Base-by-base conservation (phyloP, 192 early-diverging fungal species). In the Linnemannia zychae region DNA sequence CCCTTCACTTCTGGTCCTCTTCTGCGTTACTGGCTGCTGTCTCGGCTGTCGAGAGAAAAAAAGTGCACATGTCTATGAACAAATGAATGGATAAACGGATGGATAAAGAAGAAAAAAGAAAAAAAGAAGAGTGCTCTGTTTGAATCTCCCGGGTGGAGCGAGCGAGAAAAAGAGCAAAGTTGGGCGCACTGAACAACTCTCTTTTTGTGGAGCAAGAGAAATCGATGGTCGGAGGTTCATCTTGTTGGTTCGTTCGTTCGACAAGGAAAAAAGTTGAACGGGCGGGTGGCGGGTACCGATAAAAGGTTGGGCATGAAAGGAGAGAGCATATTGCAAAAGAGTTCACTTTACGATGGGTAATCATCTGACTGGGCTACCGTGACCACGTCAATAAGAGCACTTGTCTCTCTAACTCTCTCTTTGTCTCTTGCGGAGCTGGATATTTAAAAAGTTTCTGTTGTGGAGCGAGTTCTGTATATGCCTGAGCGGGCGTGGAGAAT, bases 91-190 rank as follows among this genome's bases (percentile, higher is more conserved):
- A 50, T 17, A 49, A 49, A 49, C n/a, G n/a, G 16, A 50, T 18
- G 49, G 12, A 50, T 4, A 13, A 12, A 13, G 12, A 49, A 13
- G 11, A 49, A 49, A 49, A 49, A 50, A 6, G 22, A 24, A 53
- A 57, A 57, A 57, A 49, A 49, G 52, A 57, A n/a, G 28, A 63
- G 28, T 63, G 57, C 57, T n/a, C 57, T 33, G 28, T 63, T 63
- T 63, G 57, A 63, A 63, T 63, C 28, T 63, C 15, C 1, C 2
- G 53, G 3, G 40, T 44, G 40, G 53, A n/a, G n/a, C n/a, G 7
- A 57, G 53, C 24, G 57, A 63, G 28, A 9, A 63, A n/a, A 31
- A 24, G n/a, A n/a, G n/a, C 1, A n/a, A 7, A 63, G 57, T 33
- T 12, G 28, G 40, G 57, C 24, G 57, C 11, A 63, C 24, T 60